These are phyloP conservation scores for Neurospora sp. DNA, from an alignment of 495 filamentous ascomycete genomes.

Conservation along the genomic window DNA sequence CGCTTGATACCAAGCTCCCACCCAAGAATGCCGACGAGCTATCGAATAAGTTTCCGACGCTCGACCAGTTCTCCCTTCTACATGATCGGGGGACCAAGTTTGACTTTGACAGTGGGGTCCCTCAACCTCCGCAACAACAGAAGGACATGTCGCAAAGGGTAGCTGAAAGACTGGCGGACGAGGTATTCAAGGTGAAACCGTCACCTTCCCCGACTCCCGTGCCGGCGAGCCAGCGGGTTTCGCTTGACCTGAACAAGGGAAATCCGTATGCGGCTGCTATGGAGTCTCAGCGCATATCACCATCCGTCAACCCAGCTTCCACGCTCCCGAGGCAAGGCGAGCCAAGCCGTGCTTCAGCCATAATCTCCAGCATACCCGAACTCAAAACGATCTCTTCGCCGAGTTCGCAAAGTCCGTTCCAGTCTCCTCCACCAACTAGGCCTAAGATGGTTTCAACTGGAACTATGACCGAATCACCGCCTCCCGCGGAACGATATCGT, in stretches of 20 bases:
- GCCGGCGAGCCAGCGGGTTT: slow-evolving; percentile 21
- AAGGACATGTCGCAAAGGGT: slow-evolving; percentile 64
- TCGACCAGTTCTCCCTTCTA: slow-evolving; percentile 87
- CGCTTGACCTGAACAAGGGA: slow-evolving; percentile 21
- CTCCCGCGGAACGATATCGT: slow-evolving; percentile 45
- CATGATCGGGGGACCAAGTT: slow-evolving; percentile 82
- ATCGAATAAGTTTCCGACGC: slow-evolving; percentile 73
- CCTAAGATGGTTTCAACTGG: slow-evolving; percentile 83
- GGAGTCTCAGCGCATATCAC: slow-evolving; percentile 10
- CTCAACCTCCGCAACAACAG: slow-evolving; percentile 35
- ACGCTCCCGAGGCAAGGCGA: slow-evolving; percentile 29
- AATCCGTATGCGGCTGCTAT: slow-evolving; percentile 10
- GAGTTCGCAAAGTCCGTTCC: slow-evolving; percentile 38
- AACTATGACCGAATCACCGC: slow-evolving; percentile 75
- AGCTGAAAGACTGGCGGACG: slow-evolving; percentile 76
- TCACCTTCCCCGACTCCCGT: slow-evolving; percentile 10
- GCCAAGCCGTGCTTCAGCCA: slow-evolving; percentile 41
- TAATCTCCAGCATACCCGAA: slow-evolving; percentile 43
- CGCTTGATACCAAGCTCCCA: slow-evolving; percentile 58
- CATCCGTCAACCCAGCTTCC: slow-evolving; percentile 25
- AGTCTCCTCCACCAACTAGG: slow-evolving; percentile 44
- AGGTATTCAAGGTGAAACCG: slow-evolving; percentile 43
- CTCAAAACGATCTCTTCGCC: slow-evolving; percentile 40
- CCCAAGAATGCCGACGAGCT: slow-evolving; percentile 60
- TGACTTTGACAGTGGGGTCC: slow-evolving; percentile 58